Evolutionary conservation across 352 stramenopile species (phyloP).

Genomic region (Phytophthora melonis): DNA sequence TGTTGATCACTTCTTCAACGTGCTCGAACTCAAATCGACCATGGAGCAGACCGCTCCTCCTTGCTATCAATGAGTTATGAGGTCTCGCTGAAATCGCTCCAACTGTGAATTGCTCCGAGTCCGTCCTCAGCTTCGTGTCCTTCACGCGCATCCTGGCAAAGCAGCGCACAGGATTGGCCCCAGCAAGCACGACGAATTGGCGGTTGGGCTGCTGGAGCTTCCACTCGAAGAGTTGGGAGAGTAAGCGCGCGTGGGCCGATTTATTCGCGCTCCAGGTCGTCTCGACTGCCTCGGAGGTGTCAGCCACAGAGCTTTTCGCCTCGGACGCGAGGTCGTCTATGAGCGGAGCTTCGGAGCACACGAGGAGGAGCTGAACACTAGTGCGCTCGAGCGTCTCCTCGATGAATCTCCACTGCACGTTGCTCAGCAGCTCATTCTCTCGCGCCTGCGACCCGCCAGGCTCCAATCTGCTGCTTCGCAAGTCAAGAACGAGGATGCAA

Average conservation of each 20-base stretch:
- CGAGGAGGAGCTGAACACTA: constrained; percentile 45
- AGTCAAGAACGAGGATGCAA: constrained; percentile 69
- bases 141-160: constrained; percentile 50
- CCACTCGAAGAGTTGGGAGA: constrained; percentile 76
- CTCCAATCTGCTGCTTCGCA: constrained; percentile 62
- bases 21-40: constrained; percentile 68
- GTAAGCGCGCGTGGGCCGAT: constrained; percentile 49
- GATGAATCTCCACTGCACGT: constrained; percentile 70
- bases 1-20: constrained; percentile 20
- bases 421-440: constrained; percentile 66
- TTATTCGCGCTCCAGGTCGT: constrained; percentile 55
- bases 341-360: constrained; percentile 65
- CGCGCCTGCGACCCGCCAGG: constrained; percentile 64
- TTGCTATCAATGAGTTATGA: constrained; percentile 5
- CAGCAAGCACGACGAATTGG: constrained; percentile 55
- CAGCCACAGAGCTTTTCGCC: background rate
- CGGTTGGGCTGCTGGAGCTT: constrained; percentile 61
- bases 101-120: constrained; percentile 52
- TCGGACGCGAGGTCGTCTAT: constrained; percentile 41
- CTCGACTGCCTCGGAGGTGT: constrained; percentile 25
- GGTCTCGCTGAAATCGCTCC: constrained; percentile 45
- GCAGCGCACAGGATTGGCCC: constrained; percentile 46
- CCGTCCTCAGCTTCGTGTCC: constrained; percentile 57
- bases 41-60: constrained; percentile 36
- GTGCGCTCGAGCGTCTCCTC: constrained; percentile 49